phyloP scores from a whole-genome alignment of 495 filamentous ascomycete species.

The Polyplosphaeria fusca region DNA sequence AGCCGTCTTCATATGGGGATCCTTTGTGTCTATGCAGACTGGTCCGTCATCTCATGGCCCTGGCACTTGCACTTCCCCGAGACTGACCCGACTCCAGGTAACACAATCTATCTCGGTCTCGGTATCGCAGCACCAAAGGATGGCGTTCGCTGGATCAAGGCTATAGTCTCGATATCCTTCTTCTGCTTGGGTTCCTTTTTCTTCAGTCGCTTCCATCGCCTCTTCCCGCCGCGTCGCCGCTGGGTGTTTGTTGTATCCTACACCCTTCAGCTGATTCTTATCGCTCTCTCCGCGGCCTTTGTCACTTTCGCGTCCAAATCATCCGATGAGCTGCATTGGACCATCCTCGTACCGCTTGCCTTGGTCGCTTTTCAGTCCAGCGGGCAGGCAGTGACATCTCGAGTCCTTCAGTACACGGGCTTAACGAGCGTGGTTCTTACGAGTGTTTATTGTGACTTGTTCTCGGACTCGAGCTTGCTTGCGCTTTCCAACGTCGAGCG shows the following conservation, averaged over 20 bases:
- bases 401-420: constrained; percentile 59
- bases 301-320: constrained; percentile 47
- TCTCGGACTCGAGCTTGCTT: constrained; percentile 59
- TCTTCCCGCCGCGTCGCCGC: constrained; percentile 50
- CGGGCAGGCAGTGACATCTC: constrained; percentile 66
- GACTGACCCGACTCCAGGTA: constrained; percentile 39
- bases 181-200: constrained; percentile 66
- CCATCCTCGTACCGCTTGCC: constrained; percentile 57
- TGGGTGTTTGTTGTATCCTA: constrained; percentile 66
- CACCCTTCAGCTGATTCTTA: constrained; percentile 51
- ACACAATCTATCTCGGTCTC: constrained; percentile 71
- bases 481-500: constrained; percentile 52
- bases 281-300: constrained; percentile 56
- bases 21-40: constrained; percentile 77
- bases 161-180: constrained; percentile 57
- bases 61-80: background rate
- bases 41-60: constrained; percentile 40
- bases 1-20: constrained; percentile 68
- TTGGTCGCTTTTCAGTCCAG: constrained; percentile 67
- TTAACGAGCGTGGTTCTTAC: constrained; percentile 70
- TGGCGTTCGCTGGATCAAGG: constrained; percentile 63
- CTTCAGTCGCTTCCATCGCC: constrained; percentile 62
- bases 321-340: constrained; percentile 52
- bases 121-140: constrained; percentile 56
- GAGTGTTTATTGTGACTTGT: constrained; percentile 68